A percentile compares a stretch with the other conserved stretches of the same genome.
These are phyloP conservation scores for Claviceps citrina DNA, from an alignment of 2,329 filamentous ascomycete genomes.

Conservation along the genomic window DNA sequence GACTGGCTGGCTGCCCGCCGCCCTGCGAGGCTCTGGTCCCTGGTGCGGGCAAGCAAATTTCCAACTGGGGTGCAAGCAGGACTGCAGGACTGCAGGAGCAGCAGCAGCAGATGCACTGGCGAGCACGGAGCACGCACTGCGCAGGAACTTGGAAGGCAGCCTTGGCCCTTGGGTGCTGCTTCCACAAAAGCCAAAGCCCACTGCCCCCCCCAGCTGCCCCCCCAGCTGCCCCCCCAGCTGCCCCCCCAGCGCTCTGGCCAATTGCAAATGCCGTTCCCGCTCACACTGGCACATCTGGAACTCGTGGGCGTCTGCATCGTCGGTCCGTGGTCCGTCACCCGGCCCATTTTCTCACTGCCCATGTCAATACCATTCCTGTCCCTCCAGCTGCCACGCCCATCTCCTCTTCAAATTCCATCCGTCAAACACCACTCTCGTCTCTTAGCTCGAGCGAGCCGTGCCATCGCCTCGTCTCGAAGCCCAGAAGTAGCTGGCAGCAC, in stretches of 20 bases:
- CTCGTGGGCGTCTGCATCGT: not conserved
- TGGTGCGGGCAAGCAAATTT: too few species aligned
- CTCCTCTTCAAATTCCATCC: not conserved
- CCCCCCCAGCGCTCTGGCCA: not conserved
- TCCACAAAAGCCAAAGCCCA: too few species aligned
- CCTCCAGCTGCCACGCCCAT: constrained; percentile 1
- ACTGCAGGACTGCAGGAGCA: too few species aligned
- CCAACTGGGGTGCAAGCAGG: too few species aligned
- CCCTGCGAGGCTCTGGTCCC: not conserved
- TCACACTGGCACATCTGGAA: not conserved
- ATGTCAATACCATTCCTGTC: constrained; percentile 1
- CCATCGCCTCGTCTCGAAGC: not conserved
- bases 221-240: too few species aligned
- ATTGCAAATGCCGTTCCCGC: not conserved
- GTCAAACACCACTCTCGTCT: constrained; percentile 2
- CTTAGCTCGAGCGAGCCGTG: not conserved
- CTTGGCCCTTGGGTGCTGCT: not conserved
- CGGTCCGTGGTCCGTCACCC: constrained; percentile 1
- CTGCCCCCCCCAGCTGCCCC: too few species aligned
- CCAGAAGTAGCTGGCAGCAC: not conserved
- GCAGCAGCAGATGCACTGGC: not conserved
- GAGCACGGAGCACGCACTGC: not conserved
- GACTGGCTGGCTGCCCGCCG: not conserved
- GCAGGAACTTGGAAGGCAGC: constrained; percentile 1
- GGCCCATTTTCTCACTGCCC: constrained; percentile 1